Conservation (phyloP, 257 asterid species). For the Solanum raphanifolium region DNA sequence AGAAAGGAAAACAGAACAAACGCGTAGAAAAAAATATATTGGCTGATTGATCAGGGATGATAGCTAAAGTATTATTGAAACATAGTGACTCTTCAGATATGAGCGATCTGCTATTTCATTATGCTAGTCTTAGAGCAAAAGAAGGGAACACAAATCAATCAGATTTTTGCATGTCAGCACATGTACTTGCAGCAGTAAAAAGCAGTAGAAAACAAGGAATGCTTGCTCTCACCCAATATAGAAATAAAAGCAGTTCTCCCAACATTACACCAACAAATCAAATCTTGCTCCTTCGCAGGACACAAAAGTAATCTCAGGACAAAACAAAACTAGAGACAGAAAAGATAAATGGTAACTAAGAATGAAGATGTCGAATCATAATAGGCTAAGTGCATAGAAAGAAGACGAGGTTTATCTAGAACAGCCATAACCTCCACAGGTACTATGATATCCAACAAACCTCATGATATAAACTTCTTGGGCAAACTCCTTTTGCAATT, state of each 20-base stretch:
- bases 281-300: background rate
- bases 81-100: background rate
- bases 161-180: background rate
- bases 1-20: background rate
- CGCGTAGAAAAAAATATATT: background rate
- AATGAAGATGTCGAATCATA: background rate
- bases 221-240: background rate
- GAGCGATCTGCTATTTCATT: background rate
- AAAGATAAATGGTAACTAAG: background rate
- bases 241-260: background rate
- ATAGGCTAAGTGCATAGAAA: background rate
- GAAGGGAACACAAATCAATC: background rate
- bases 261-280: background rate
- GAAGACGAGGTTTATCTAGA: background rate
- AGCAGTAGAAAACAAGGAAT: background rate
- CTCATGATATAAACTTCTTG: constrained; percentile 98
- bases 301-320: background rate
- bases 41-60: background rate
- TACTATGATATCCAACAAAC: constrained; percentile 25
- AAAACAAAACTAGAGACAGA: background rate
- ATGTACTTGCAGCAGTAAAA: background rate
- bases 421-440: background rate
- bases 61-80: background rate
- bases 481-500: constrained; percentile 86
- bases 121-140: background rate